Conservation (phyloP, 2,329 filamentous ascomycete species). For the Talaromyces funiculosus region DNA sequence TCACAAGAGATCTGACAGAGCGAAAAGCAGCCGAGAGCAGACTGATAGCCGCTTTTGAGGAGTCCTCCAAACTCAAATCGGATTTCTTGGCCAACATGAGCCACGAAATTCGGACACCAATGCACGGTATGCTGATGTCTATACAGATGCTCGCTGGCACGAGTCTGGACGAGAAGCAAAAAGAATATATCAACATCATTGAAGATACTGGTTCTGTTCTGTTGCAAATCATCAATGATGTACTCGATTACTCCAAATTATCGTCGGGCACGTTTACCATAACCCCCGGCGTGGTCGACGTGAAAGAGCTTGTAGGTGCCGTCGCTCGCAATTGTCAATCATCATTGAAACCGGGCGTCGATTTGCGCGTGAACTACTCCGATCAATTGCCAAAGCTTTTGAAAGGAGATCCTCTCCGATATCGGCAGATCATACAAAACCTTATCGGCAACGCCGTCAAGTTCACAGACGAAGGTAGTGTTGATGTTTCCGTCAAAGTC, state of each 20-base stretch:
- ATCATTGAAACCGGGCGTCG: conserved; percentile 43
- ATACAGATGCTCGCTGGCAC: conserved; percentile 54
- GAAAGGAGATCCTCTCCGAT: conserved; percentile 55
- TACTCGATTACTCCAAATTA: conserved; percentile 62
- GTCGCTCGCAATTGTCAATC: conserved; percentile 49
- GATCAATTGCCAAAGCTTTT: conserved; percentile 46
- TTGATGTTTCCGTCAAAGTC: conserved; percentile 42
- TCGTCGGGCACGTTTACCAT: conserved; percentile 56
- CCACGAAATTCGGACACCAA: conserved; percentile 60
- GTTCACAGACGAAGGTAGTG: conserved; percentile 54
- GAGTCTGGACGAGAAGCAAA: conserved; percentile 48
- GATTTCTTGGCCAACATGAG: conserved; percentile 60
- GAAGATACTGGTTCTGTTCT: conserved; percentile 55
- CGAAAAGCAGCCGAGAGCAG: conserved; percentile 51
- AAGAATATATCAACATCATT: conserved; percentile 53
- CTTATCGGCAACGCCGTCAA: conserved; percentile 57
- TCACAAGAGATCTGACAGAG: conserved; percentile 55
- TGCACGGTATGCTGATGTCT: conserved; percentile 59
- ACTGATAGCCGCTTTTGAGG: conserved; percentile 54
- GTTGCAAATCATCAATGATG: conserved; percentile 59
- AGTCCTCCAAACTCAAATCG: conserved; percentile 58
- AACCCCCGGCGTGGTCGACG: conserved; percentile 48
- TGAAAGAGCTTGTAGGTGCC: conserved; percentile 41
- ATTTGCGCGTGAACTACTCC: conserved; percentile 42
- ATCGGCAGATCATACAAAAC: conserved; percentile 59